These are phyloP conservation scores for Kodamaea leandrae DNA, from an alignment of 805 yeast genomes.

Conservation along the genomic window DNA sequence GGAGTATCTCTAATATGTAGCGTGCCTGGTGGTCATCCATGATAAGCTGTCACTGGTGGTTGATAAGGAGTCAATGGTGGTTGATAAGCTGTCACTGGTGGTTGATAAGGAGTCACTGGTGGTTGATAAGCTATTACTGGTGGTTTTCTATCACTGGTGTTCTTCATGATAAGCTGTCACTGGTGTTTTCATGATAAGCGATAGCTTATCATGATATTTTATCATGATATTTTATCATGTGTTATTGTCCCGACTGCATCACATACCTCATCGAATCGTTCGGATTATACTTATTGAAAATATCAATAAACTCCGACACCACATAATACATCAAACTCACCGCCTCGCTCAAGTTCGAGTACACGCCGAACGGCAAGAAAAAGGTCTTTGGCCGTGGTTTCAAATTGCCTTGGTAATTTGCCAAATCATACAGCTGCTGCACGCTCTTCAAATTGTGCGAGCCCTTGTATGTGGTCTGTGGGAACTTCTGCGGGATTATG, in stretches of 20 bases:
- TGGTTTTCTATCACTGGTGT: no score
- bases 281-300: conserved; percentile 16
- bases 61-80: no score
- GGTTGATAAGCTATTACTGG: no score
- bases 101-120: no score
- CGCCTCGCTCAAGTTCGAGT: conserved; percentile 33
- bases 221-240: no score
- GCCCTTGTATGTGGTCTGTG: conserved; percentile 29
- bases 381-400: conserved; percentile 25
- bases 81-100: no score
- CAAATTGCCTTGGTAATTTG: conserved; percentile 14
- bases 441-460: conserved; percentile 11
- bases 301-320: conserved; percentile 32
- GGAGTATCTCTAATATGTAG: no score
- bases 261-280: conserved; percentile 13
- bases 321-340: conserved; percentile 29
- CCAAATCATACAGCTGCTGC: conserved; percentile 11
- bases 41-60: no score
- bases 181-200: no score
- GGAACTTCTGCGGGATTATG: conserved; percentile 29
- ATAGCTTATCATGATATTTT: no score
- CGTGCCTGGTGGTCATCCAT: no score
- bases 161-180: no score
- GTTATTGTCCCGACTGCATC: background rate
- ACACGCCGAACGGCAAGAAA: conserved; percentile 38